These are phyloP conservation scores for Ascochyta koolunga DNA, from an alignment of 2,329 filamentous ascomycete genomes.

Conservation along the genomic window DNA sequence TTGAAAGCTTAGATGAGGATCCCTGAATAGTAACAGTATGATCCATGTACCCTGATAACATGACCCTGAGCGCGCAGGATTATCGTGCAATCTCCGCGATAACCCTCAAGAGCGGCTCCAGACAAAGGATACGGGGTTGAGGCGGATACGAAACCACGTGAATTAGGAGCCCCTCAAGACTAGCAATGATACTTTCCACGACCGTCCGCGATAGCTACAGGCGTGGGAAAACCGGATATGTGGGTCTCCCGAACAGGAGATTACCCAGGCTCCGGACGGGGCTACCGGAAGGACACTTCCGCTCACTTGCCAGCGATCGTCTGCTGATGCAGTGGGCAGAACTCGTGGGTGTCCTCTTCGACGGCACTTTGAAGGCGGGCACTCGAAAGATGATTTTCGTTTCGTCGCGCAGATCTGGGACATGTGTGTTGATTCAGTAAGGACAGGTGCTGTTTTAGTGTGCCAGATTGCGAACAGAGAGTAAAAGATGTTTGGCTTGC, in stretches of 20 bases:
- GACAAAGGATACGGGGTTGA: not conserved
- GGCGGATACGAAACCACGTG: slow-evolving; percentile 7
- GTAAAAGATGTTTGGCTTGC: not conserved
- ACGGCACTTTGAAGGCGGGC: not conserved
- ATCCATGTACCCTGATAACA: not conserved
- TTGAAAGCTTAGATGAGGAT: slow-evolving; percentile 2
- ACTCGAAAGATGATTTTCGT: not conserved
- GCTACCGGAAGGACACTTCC: not conserved
- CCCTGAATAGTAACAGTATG: not conserved
- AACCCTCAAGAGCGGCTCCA: not conserved
- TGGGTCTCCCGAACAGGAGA: slow-evolving; percentile 6
- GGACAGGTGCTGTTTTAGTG: not conserved
- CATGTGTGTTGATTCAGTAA: not conserved
- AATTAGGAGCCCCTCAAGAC: not conserved
- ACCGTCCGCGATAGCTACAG: not conserved
- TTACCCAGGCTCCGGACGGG: not conserved
- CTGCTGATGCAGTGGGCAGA: not conserved
- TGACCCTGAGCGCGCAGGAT: not conserved
- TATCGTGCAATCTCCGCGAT: not conserved
- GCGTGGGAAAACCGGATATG: not conserved
- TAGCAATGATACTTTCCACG: slow-evolving; percentile 8
- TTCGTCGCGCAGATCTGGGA: slow-evolving; percentile 8
- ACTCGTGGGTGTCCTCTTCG: not conserved
- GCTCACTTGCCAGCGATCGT: not conserved
- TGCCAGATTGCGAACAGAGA: slow-evolving; percentile 1